phyloP scores from a whole-genome alignment of 139 green algal species.

The Chlamydomonas incerta region DNA sequence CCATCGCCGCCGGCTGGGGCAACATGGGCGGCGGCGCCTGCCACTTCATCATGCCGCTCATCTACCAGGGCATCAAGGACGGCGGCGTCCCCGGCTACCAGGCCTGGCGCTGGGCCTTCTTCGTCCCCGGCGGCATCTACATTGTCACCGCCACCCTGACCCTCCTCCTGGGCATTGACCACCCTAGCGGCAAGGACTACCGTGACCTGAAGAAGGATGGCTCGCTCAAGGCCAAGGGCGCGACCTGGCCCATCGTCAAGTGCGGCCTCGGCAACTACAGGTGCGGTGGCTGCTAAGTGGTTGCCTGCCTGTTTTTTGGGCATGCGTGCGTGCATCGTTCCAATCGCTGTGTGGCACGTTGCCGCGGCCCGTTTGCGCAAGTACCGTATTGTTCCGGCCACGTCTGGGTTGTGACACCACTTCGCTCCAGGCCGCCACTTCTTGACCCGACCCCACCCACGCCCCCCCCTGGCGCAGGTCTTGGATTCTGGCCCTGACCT shows the following conservation, averaged over 20 bases:
- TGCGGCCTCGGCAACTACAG: constrained; percentile 87
- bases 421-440: too few relatives aligned
- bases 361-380: too few relatives aligned
- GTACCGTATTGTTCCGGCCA: too few relatives aligned
- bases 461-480: too few relatives aligned
- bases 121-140: constrained; percentile 74
- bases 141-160: constrained; percentile 77
- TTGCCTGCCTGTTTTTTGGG: too few relatives aligned
- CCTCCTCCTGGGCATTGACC: constrained; percentile 53
- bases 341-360: too few relatives aligned
- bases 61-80: constrained; percentile 70
- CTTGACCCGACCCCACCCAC: too few relatives aligned
- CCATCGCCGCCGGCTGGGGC: constrained; percentile 85
- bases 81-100: constrained; percentile 42
- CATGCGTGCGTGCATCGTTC: too few relatives aligned
- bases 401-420: too few relatives aligned
- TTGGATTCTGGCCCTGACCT: constrained; percentile 77
- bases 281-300: too few relatives aligned
- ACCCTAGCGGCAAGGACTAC: constrained; percentile 71
- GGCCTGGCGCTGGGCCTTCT: constrained; percentile 84
- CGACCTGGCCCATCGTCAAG: constrained; percentile 70
- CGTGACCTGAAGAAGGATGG: constrained; percentile 77
- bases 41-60: constrained; percentile 93
- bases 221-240: constrained; percentile 73
- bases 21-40: constrained; percentile 93